Evolutionary conservation across 768 basidiomycete species (phyloP), one percentile per base, ranked within the genome.

Genomic region (Cyclocybe cylindracea): DNA sequence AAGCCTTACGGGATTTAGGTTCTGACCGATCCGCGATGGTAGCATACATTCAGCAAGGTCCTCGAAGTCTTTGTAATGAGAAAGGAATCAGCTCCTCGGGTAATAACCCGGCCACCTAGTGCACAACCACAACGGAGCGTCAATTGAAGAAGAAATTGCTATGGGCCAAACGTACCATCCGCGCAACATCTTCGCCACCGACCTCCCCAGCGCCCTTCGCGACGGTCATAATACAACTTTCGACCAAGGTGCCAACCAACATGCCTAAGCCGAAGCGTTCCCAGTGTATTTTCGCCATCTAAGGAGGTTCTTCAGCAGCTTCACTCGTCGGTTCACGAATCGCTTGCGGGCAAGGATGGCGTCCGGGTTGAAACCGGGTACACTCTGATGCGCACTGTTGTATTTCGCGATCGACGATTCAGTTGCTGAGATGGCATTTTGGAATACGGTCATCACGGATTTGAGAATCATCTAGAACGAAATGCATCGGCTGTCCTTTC

Each of bases 121-220:
- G 6, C 41, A 16, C 39, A 34, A 24, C 31, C 44, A 44, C 24
- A 51, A 14, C 33, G 44, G 9, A 31, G n/a, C 37, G 34, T 50
- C 9, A 67, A 61, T 52, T 39, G 31, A 35, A 44, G 38, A 8
- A 8, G 41, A 31, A 50, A 51, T 37, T 48, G 16, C 57, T 50
- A 42, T 56, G 56, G 44, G 53, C 18, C 39, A 32, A 19, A 18
- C 72, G 57, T 54, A 91, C 91, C 79, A 81, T 82, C 29, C 69
- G 73, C 50, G 81, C 72, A 52, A 81, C 69, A 36, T 82, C 82
- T 66, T 86, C 79, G 2, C 92, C 92, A 9, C 94, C 93, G 35
- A 91, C 87, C 39, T 92, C 91, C 94, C 94, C 97, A 7, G 88
- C 89, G 50, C 77, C 79, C 54, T 83, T 78, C 5, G 92, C 86